These are phyloP conservation scores for Nannizziopsis barbatae DNA, from an alignment of 2,329 filamentous ascomycete species.

Conservation along the genomic window DNA sequence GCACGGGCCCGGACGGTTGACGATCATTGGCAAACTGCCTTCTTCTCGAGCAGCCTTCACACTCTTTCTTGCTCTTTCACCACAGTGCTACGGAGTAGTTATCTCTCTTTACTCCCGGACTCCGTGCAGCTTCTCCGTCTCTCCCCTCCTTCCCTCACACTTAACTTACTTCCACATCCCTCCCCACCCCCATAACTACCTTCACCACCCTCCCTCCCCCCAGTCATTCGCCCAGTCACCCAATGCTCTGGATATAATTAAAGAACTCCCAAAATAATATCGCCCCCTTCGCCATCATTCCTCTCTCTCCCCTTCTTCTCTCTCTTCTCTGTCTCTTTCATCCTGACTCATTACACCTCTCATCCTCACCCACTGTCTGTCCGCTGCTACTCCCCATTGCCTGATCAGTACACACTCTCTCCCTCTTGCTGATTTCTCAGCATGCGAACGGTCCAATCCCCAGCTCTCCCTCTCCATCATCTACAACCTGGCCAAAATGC, in stretches of 20 bases:
- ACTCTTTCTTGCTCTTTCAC: neutral
- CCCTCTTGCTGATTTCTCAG: neutral
- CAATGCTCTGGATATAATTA: neutral
- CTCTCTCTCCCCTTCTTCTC: neutral
- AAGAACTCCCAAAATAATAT: neutral
- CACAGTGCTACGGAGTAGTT: no score
- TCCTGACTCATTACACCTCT: neutral
- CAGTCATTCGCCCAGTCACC: neutral
- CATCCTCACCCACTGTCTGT: neutral
- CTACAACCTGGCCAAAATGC: slow-evolving; percentile 5
- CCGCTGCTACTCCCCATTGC: neutral
- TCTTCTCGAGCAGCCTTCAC: neutral
- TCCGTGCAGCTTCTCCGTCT: no score
- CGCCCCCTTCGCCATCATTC: neutral
- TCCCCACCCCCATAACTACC: no score
- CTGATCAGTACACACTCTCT: neutral
- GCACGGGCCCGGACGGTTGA: slow-evolving; percentile 8
- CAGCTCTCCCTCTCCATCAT: neutral
- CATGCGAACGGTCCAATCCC: slow-evolving; percentile 1
- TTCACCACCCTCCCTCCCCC: neutral
- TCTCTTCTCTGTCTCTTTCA: neutral
- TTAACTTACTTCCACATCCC: neutral
- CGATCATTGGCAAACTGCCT: slow-evolving; percentile 8
- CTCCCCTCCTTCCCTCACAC: no score
- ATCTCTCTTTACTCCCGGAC: neutral